Evolutionary conservation across 1,284 basidiomycete genomes (phyloP).

Genomic region (Athelia sp.): DNA sequence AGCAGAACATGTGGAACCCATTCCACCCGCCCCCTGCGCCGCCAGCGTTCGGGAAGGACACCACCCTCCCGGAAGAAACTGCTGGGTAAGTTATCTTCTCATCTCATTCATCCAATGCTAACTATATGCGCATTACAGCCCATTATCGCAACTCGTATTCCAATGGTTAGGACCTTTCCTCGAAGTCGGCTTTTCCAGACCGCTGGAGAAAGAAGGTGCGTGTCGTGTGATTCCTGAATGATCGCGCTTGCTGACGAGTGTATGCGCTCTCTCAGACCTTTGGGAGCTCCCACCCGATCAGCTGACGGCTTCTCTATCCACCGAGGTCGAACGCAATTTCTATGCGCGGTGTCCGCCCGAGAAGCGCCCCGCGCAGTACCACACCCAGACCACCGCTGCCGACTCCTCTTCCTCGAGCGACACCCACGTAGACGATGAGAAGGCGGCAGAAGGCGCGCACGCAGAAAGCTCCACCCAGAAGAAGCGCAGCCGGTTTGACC

Average conservation of each 20-base stretch:
- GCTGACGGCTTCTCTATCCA: conserved; percentile 35
- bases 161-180: conserved; percentile 50
- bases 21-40: conserved; percentile 36
- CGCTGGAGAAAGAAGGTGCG: conserved; percentile 50
- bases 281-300: conserved; percentile 41
- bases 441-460: background rate
- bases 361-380: conserved; percentile 30
- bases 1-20: conserved; percentile 18
- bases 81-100: background rate
- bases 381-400: conserved; percentile 7
- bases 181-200: conserved; percentile 49
- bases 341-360: conserved; percentile 44
- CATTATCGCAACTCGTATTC: conserved; percentile 40
- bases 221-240: background rate
- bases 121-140: conserved; percentile 19
- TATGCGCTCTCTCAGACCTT: conserved; percentile 40
- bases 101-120: conserved; percentile 14
- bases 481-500: background rate
- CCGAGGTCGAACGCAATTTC: conserved; percentile 40
- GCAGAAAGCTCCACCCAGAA: too few relatives aligned
- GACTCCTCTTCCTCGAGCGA: background rate
- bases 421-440: background rate
- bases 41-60: conserved; percentile 35
- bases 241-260: too few relatives aligned
- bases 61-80: conserved; percentile 31